Conservation (phyloP, 202 grass and related monocot species). For the Sporobolus alterniflorus region DNA sequence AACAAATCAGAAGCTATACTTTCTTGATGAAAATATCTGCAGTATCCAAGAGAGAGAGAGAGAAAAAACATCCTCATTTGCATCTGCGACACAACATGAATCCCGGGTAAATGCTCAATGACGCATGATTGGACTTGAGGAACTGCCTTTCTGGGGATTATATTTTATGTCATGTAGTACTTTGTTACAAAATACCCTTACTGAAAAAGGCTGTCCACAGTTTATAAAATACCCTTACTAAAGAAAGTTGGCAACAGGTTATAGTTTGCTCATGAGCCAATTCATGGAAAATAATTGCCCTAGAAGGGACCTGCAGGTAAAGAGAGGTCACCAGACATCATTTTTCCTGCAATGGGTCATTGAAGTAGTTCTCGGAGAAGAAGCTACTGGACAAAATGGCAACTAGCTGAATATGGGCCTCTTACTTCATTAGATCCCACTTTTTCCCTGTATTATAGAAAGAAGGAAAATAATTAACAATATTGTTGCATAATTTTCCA, state of each 20-base stretch:
- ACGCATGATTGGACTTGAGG: constrained; percentile 2
- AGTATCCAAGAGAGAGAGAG: background rate
- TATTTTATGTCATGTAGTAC: background rate
- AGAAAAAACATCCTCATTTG: background rate
- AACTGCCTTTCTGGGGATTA: background rate
- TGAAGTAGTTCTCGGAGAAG: background rate
- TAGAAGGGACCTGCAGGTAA: background rate
- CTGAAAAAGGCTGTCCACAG: no score
- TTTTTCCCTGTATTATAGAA: background rate
- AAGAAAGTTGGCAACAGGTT: background rate
- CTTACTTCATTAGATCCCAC: background rate
- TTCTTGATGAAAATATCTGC: background rate
- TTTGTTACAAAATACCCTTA: constrained; percentile 3
- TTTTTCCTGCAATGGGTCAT: background rate
- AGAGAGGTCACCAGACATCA: background rate
- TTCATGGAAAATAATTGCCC: background rate
- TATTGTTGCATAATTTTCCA: constrained; percentile 9
- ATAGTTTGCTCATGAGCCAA: background rate
- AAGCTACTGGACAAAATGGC: background rate
- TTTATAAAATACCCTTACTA: no score
- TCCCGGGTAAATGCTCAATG: background rate
- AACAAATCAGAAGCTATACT: constrained; percentile 4
- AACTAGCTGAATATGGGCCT: background rate
- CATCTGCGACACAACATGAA: background rate
- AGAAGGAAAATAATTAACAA: background rate